Evolutionary conservation across 257 asterid genomes (phyloP), one percentile per base, ranked within the genome.

Genomic region (Fraxinus quadrangulata): DNA sequence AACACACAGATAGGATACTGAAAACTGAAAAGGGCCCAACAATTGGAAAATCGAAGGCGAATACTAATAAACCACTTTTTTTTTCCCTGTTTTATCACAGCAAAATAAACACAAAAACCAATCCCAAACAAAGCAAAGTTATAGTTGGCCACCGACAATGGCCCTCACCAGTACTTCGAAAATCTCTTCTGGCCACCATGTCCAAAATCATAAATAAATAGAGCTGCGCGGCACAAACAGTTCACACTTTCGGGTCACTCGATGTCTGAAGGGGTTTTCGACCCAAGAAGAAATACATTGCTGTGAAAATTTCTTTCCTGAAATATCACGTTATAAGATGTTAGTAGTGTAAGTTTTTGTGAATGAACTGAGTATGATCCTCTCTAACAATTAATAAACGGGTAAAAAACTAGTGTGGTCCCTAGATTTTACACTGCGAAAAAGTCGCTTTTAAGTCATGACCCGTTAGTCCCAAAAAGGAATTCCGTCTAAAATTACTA

Each of bases 231-330:
- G 5, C 19, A 7, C 31, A 24, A 8, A 26, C 28, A 63, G 47
- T 26, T 26, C 69, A 9, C 34, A 8, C 34, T 23, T 2, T 23
- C 30, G 0, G 26, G 30, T 63, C 69, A 63, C 34, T 24, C 63
- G 39, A 79, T 10, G 23, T 66, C 45, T 4, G 24, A 5, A 33
- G n/a, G 31, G 99, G 98, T 90, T 93, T 95, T 72, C 93, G 93
- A 21, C 81, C 98, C 88, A 93, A 67, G 84, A 95, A 89, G 92
- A 95, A 95, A 49, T 90, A 95, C 98, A 95, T 93, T 19, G 99
- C 84, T 2, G 97, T 93, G 89, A 95, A 95, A 12, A 95, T 91
- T 14, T 94, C 99, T 86, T 90, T 95, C 97, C 99, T 95, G 93
- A 45, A 89, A 84, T 14, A 54, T 39, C 47, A 11, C 3, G 14